Evolutionary conservation across 192 early-diverging fungal species (phyloP), one percentile per base, ranked within the genome.

Genomic region (Entrophospora sp.): DNA sequence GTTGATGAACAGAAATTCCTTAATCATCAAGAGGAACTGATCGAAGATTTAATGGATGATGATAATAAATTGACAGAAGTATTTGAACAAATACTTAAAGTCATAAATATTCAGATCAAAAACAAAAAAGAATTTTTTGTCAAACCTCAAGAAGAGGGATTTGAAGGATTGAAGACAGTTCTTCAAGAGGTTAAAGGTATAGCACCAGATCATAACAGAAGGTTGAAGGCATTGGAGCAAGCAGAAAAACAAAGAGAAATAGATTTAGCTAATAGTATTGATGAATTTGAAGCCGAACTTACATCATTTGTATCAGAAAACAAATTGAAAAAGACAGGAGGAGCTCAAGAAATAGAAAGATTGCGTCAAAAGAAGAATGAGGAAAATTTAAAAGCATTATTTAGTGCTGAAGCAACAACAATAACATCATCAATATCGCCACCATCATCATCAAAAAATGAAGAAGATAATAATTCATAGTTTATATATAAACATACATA

Each of bases 271-370:
- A 76, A 80, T 60, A 71, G 83, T 25, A 87, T 89, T 48, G 85
- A 91, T 64, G 88, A 88, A 64, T 91, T 91, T 76, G 88, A 87
- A 55, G 71, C 85, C 36, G 89, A 91, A 53, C 53, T 91, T 63
- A 75, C 79, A 0, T 70, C 73, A 0, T 91, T 89, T 77, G 89
- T 91, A 5, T 70, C 73, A 4, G 36, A 77, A 18, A 83, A 76
- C 36, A 85, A 85, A 59, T 49, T 91, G 51, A 82, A 85, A 42
- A 88, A 88, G 75, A 89, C 87, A 0, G 89, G 89, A 2, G 89
- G 89, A 9, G 86, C 87, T 0, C 71, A 85, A 53, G 88, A 89
- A 56, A 73, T 86, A 4, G 89, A 91, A 65, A 79, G 87, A 5
- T 63, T 81, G 64, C 77, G 87, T 6, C 78, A 83, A 22, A 81